Conservation (phyloP, 2,329 filamentous ascomycete genomes). For the Magnaporthiopsis rhizophila region DNA sequence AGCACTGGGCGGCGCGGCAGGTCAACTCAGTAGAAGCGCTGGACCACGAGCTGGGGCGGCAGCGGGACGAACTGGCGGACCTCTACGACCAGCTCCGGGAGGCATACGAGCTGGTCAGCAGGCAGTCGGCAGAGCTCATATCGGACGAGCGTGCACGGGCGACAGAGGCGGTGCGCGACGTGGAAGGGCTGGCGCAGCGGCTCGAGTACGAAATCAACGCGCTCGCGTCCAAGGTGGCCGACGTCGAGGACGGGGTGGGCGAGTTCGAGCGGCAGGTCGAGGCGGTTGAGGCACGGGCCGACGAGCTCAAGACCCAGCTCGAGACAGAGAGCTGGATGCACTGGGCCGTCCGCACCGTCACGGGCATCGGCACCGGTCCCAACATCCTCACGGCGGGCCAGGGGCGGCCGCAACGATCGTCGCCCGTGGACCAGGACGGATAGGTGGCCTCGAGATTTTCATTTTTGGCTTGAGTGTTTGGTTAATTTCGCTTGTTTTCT, state of each 20-base stretch:
- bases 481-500: background rate
- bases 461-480: background rate
- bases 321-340: slow-evolving; percentile 57
- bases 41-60: slow-evolving; percentile 52
- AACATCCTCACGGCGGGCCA: slow-evolving; percentile 32
- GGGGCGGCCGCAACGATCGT: background rate
- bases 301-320: slow-evolving; percentile 53
- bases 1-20: slow-evolving; percentile 54
- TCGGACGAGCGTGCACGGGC: slow-evolving; percentile 60
- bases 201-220: slow-evolving; percentile 86
- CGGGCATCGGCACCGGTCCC: slow-evolving; percentile 51
- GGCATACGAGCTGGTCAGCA: slow-evolving; percentile 58
- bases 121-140: slow-evolving; percentile 61
- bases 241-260: slow-evolving; percentile 74
- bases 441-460: background rate
- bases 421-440: background rate
- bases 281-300: slow-evolving; percentile 58
- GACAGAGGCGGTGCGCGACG: slow-evolving; percentile 64
- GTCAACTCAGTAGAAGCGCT: slow-evolving; percentile 49
- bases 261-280: slow-evolving; percentile 74
- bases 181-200: slow-evolving; percentile 75
- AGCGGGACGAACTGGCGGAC: slow-evolving; percentile 56
- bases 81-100: slow-evolving; percentile 66
- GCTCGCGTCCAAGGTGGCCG: slow-evolving; percentile 71
- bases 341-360: slow-evolving; percentile 55